phyloP scores from a whole-genome alignment of 495 filamentous ascomycete species.

The Hyaloscypha hepaticicola region DNA sequence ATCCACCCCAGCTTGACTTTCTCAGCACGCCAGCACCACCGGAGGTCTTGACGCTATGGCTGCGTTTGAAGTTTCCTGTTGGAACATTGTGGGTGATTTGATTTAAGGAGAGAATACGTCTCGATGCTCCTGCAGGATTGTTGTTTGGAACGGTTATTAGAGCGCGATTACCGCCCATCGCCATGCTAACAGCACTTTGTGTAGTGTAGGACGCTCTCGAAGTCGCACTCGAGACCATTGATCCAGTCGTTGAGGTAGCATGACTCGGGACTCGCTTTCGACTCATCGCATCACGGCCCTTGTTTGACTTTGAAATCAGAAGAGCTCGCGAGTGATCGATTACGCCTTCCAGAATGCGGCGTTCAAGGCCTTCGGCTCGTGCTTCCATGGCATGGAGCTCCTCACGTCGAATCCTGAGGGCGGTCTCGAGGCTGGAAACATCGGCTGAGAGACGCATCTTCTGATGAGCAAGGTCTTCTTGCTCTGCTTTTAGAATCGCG shows the following conservation, averaged over 20 bases:
- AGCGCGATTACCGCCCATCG: slow-evolving; percentile 42
- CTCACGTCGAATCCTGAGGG: slow-evolving; percentile 81
- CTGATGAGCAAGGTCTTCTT: slow-evolving; percentile 67
- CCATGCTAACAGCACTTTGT: slow-evolving; percentile 44
- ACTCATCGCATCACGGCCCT: slow-evolving; percentile 56
- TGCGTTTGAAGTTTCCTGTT: slow-evolving; percentile 56
- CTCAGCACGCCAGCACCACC: slow-evolving; percentile 61
- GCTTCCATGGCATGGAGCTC: slow-evolving; percentile 88
- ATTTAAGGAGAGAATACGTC: slow-evolving; percentile 84
- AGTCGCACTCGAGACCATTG: slow-evolving; percentile 24
- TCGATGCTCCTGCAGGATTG: slow-evolving; percentile 41
- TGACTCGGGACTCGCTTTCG: slow-evolving; percentile 68
- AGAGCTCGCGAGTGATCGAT: slow-evolving; percentile 91
- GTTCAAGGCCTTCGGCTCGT: slow-evolving; percentile 82
- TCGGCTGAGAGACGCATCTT: slow-evolving; percentile 79
- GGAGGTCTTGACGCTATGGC: slow-evolving; percentile 61
- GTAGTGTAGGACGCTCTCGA: slow-evolving; percentile 21
- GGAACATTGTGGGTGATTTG: slow-evolving; percentile 78
- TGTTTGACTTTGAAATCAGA: slow-evolving; percentile 61
- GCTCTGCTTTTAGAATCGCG: slow-evolving; percentile 57
- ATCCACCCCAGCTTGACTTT: slow-evolving; percentile 74
- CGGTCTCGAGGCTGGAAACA: slow-evolving; percentile 83
- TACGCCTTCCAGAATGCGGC: slow-evolving; percentile 88
- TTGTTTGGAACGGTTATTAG: slow-evolving; percentile 46
- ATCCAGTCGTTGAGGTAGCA: slow-evolving; percentile 28